These are phyloP conservation scores for Phialocephala subalpina DNA, from an alignment of 2,329 filamentous ascomycete genomes.

Conservation along the genomic window DNA sequence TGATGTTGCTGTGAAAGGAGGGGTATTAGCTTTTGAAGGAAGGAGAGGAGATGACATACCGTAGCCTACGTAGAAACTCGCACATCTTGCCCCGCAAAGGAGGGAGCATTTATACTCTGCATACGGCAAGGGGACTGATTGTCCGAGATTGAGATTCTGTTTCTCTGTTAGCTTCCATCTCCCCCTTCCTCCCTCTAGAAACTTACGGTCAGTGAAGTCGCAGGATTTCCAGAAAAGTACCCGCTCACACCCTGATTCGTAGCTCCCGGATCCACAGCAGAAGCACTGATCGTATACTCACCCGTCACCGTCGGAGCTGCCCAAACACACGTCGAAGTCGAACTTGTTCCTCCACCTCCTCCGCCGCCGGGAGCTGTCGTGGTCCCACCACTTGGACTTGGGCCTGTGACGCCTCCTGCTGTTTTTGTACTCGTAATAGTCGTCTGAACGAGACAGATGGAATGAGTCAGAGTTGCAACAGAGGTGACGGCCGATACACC, in stretches of 20 bases:
- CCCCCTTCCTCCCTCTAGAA: background rate
- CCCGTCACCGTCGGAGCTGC: background rate
- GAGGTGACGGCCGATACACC: background rate
- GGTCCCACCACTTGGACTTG: background rate
- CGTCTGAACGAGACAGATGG: background rate
- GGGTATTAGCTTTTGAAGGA: background rate
- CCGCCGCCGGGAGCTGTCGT: background rate
- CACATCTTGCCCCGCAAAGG: background rate
- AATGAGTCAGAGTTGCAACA: background rate
- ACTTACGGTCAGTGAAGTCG: background rate
- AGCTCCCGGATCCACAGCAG: background rate
- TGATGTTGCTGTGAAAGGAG: background rate
- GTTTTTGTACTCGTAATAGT: background rate
- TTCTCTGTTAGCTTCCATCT: background rate
- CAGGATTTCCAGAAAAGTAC: background rate
- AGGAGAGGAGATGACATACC: background rate
- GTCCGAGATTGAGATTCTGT: background rate
- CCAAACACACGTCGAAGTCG: background rate
- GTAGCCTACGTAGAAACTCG: background rate
- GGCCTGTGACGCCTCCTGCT: background rate
- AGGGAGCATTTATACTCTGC: conserved; percentile 2
- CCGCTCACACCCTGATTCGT: background rate
- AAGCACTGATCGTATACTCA: background rate
- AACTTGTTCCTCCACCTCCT: background rate
- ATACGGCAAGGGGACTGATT: background rate